Evolutionary conservation across 169 alveolate genomes (phyloP).

Genomic region (Plasmodium ovale): DNA sequence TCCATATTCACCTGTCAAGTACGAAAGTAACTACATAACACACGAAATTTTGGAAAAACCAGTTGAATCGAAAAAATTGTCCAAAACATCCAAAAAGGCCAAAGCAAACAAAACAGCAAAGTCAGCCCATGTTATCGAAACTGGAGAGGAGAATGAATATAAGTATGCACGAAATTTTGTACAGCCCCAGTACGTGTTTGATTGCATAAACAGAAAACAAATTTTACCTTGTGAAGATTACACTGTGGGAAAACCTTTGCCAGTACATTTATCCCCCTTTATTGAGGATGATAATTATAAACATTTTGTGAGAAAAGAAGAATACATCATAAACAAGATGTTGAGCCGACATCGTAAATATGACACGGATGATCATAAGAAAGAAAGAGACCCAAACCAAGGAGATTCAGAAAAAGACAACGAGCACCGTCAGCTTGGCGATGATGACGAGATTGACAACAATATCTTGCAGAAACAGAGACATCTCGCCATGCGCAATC

Average conservation of each 20-base stretch:
- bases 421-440: slow-evolving; percentile 8
- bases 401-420: background rate
- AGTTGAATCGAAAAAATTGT: slow-evolving; percentile 83
- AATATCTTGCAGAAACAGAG: slow-evolving; percentile 2
- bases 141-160: too few species aligned
- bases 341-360: slow-evolving; percentile 7
- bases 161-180: slow-evolving; percentile 79
- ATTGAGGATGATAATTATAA: slow-evolving; percentile 71
- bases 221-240: slow-evolving; percentile 92
- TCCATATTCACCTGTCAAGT: slow-evolving; percentile 4
- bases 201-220: slow-evolving; percentile 90
- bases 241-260: slow-evolving; percentile 92
- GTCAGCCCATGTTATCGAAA: too few species aligned
- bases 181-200: slow-evolving; percentile 97
- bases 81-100: background rate
- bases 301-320: slow-evolving; percentile 63
- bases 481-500: slow-evolving; percentile 39
- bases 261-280: slow-evolving; percentile 98
- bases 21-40: slow-evolving; percentile 13
- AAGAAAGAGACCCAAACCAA: background rate
- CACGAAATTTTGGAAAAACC: slow-evolving; percentile 64
- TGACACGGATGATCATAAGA: background rate
- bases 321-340: slow-evolving; percentile 44
- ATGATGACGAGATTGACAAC: slow-evolving; percentile 28
- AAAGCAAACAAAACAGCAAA: background rate